phyloP scores from a whole-genome alignment of 495 filamentous ascomycete genomes.

The Polyplosphaeria fusca region DNA sequence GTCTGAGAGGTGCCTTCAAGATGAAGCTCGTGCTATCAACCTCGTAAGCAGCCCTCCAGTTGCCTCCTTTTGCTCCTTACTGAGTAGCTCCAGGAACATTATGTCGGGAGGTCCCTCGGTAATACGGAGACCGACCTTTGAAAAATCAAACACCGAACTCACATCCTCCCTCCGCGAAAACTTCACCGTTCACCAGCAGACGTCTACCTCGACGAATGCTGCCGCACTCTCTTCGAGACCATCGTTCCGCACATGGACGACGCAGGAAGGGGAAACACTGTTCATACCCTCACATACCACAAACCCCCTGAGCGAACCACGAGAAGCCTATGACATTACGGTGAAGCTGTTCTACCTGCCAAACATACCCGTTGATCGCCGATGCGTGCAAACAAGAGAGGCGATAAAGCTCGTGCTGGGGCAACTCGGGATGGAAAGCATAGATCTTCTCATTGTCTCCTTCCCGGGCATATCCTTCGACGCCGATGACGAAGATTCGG shows the following conservation, averaged over 20 bases:
- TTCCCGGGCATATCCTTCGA: constrained; percentile 94
- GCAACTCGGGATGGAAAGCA: constrained; percentile 67
- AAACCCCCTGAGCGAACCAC: constrained; percentile 69
- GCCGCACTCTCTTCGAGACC: constrained; percentile 41
- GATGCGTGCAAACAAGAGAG: constrained; percentile 65
- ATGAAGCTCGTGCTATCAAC: constrained; percentile 85
- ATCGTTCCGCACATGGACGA: constrained; percentile 60
- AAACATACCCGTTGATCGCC: constrained; percentile 56
- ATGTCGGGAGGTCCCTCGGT: constrained; percentile 75
- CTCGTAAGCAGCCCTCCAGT: constrained; percentile 56
- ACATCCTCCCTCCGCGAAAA: constrained; percentile 79
- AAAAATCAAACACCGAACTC: constrained; percentile 85
- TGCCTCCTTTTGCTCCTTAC: constrained; percentile 11
- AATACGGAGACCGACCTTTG: constrained; percentile 66
- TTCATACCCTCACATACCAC: constrained; percentile 78
- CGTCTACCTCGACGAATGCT: constrained; percentile 28
- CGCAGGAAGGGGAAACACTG: constrained; percentile 53
- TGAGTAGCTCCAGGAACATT: constrained; percentile 63
- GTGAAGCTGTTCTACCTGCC: constrained; percentile 91
- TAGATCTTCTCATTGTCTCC: constrained; percentile 88
- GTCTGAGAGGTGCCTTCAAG: neutral
- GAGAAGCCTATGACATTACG: constrained; percentile 83
- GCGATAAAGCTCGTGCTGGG: constrained; percentile 75
- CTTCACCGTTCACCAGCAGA: constrained; percentile 53
- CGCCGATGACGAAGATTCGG: constrained; percentile 69